A percentile compares a stretch with the other conserved stretches of the same genome.
Evolutionary conservation across 176 grass and related monocot species (phyloP).

Genomic region (Microstegium vimineum): DNA sequence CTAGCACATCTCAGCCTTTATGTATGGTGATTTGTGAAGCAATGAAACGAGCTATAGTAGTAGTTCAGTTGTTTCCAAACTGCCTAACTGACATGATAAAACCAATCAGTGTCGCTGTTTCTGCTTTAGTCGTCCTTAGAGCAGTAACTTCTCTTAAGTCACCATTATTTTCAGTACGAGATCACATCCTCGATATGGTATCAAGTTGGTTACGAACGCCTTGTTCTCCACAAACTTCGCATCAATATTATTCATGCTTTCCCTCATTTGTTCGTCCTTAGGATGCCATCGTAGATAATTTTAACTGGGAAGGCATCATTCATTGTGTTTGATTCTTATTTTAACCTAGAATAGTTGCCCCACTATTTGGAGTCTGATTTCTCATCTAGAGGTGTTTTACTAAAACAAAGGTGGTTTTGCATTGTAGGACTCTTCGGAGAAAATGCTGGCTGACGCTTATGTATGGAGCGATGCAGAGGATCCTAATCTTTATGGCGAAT

Average conservation of each 20-base stretch:
- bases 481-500: slow-evolving; percentile 76
- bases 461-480: slow-evolving; percentile 72
- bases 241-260: not conserved
- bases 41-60: not conserved
- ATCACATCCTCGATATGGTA: not conserved
- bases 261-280: not conserved
- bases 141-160: not conserved
- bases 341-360: not conserved
- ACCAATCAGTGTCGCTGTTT: not conserved
- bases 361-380: not conserved
- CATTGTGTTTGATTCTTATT: not conserved
- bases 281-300: not conserved
- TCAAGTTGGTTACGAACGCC: not conserved
- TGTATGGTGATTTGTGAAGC: too few relatives aligned
- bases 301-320: not conserved
- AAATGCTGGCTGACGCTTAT: slow-evolving; percentile 68
- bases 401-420: slow-evolving; percentile 21
- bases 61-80: not conserved
- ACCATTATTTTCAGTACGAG: not conserved
- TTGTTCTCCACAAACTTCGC: too few relatives aligned
- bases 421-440: slow-evolving; percentile 57
- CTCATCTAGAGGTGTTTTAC: not conserved
- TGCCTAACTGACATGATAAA: not conserved
- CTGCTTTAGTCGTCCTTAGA: not conserved
- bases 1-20: not conserved